These are phyloP conservation scores for Fusarium sp. DNA, from an alignment of 2,329 filamentous ascomycete genomes.

Conservation along the genomic window DNA sequence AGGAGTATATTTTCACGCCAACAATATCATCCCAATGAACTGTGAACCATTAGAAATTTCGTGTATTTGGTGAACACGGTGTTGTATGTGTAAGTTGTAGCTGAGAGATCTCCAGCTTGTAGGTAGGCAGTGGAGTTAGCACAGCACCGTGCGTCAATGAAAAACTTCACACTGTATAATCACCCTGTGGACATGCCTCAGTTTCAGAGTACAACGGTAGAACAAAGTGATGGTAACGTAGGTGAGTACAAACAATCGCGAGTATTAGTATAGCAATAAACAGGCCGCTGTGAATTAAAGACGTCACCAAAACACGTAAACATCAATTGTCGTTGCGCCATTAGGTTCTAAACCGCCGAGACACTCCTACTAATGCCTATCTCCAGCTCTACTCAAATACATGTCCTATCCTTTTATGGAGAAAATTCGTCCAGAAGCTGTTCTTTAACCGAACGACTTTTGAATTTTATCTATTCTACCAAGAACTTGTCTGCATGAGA, in stretches of 20 bases:
- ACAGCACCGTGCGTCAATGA: constrained; percentile 8
- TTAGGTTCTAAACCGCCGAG: constrained; percentile 50
- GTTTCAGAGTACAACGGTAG: background rate
- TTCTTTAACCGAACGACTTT: constrained; percentile 41
- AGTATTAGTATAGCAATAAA: background rate
- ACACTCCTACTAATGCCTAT: constrained; percentile 47
- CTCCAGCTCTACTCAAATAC: constrained; percentile 39
- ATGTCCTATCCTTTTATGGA: constrained; percentile 47
- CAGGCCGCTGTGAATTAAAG: background rate
- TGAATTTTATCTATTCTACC: constrained; percentile 73
- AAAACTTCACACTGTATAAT: constrained; percentile 8
- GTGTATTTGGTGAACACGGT: background rate
- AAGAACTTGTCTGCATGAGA: constrained; percentile 82
- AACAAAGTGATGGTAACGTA: background rate
- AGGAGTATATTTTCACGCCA: background rate
- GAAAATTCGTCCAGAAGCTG: constrained; percentile 34
- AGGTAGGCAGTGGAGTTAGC: background rate
- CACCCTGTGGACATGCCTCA: background rate
- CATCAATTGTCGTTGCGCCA: constrained; percentile 51
- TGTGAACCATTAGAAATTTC: background rate
- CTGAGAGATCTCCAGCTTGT: background rate
- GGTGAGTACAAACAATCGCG: background rate
- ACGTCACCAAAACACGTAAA: constrained; percentile 33
- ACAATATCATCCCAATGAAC: constrained; percentile 9
- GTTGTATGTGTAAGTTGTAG: constrained; percentile 32